A percentile compares a stretch with the other conserved stretches of the same genome.
Evolutionary conservation across 805 yeast species (phyloP).

Genomic region (Starmerella kuoi): DNA sequence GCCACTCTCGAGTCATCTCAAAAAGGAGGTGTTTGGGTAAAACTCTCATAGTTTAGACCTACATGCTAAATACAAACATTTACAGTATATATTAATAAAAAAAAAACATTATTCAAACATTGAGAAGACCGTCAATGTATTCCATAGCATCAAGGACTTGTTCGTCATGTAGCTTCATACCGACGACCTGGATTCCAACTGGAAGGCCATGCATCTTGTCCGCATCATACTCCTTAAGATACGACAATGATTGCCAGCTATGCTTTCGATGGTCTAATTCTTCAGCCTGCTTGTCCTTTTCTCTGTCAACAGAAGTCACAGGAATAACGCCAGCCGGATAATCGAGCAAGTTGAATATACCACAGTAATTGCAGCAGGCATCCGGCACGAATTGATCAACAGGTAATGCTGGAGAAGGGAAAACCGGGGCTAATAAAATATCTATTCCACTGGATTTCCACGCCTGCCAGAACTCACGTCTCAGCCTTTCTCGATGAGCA

Average conservation of each 20-base stretch:
- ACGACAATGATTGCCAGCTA: constrained; percentile 35
- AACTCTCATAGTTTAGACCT: too few species aligned
- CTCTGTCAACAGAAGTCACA: constrained; percentile 40
- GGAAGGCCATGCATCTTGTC: constrained; percentile 38
- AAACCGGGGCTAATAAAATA: constrained; percentile 30
- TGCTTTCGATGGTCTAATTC: constrained; percentile 21
- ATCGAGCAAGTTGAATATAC: constrained; percentile 42
- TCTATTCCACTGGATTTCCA: constrained; percentile 32
- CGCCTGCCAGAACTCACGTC: constrained; percentile 25
- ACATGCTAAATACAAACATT: too few species aligned
- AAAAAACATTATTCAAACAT: background rate
- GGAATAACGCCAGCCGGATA: constrained; percentile 47
- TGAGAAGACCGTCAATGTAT: constrained; percentile 25
- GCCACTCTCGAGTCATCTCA: constrained; percentile 1
- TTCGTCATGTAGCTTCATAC: constrained; percentile 50
- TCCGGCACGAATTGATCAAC: constrained; percentile 27
- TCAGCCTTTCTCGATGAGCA: constrained; percentile 30
- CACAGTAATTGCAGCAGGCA: constrained; percentile 39
- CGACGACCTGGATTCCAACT: constrained; percentile 51
- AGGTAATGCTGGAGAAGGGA: constrained; percentile 35
- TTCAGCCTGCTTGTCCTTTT: constrained; percentile 18
- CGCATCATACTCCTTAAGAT: constrained; percentile 38
- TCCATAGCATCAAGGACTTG: constrained; percentile 41
- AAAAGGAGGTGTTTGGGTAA: background rate
- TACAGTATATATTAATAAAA: too few species aligned